Evolutionary conservation across 2,329 filamentous ascomycete genomes (phyloP).

Genomic region (Aspergillus nomiae): DNA sequence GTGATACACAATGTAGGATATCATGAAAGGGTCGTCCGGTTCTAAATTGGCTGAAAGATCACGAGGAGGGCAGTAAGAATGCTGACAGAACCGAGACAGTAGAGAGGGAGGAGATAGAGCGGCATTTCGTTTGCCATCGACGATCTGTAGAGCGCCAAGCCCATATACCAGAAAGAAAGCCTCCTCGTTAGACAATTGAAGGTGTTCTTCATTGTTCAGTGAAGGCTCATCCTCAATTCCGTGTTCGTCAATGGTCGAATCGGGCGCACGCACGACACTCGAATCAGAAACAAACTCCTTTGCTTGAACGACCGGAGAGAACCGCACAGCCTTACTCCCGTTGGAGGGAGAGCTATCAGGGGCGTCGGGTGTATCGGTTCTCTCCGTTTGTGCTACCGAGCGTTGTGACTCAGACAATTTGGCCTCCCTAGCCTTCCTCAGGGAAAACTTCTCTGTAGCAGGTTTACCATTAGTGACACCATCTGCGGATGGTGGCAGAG

Average conservation of each 20-base stretch:
- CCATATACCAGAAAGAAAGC: conserved; percentile 86
- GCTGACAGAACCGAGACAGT: conserved; percentile 66
- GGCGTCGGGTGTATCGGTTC: conserved; percentile 5
- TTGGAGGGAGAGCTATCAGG: conserved; percentile 15
- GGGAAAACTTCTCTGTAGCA: conserved; percentile 35
- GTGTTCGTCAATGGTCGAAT: conserved; percentile 13
- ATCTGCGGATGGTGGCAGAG: conserved; percentile 16
- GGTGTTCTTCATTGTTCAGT: conserved; percentile 69
- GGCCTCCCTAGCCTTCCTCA: conserved; percentile 37
- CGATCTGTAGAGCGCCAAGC: conserved; percentile 71
- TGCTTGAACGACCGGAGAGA: conserved; percentile 68
- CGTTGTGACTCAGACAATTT: conserved; percentile 26
- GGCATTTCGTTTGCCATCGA: conserved; percentile 34
- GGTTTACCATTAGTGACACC: conserved; percentile 20
- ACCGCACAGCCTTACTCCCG: conserved; percentile 65
- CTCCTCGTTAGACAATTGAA: conserved; percentile 90
- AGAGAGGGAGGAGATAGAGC: conserved; percentile 59
- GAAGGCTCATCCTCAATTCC: conserved; percentile 27
- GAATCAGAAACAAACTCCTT: conserved; percentile 55
- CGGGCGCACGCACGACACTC: conserved; percentile 16
- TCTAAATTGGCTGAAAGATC: conserved; percentile 49
- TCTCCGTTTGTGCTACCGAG: conserved; percentile 17
- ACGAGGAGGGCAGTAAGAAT: conserved; percentile 69
- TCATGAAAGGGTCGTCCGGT: conserved; percentile 80
- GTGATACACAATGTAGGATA: conserved; percentile 89